A percentile compares a stretch with the other conserved stretches of the same genome.
Conservation (phyloP, 441 rosid genomes). For the Eutrema salsugineum region DNA sequence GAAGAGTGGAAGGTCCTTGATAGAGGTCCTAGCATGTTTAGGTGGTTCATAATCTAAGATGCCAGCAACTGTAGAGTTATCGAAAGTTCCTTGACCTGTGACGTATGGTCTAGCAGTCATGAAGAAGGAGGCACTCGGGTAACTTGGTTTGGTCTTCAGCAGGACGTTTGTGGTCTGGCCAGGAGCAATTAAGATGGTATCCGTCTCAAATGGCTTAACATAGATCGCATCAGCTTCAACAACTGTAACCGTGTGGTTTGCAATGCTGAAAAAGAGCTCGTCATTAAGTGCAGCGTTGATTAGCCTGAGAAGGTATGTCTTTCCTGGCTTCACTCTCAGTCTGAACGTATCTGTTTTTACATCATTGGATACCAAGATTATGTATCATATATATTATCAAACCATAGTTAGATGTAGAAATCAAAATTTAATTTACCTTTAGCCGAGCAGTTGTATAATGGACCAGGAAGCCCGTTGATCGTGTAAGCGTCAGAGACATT, state of each 20-base stretch:
- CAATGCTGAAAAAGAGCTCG: slow-evolving; percentile 78
- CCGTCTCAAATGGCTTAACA: slow-evolving; percentile 60
- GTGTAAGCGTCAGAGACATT: slow-evolving; percentile 63
- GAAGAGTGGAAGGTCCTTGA: slow-evolving; percentile 39
- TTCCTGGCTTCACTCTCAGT: slow-evolving; percentile 66
- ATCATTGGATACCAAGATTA: background rate
- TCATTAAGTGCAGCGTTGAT: slow-evolving; percentile 82
- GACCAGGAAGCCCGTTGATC: slow-evolving; percentile 57
- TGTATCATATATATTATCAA: background rate
- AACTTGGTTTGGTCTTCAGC: slow-evolving; percentile 48
- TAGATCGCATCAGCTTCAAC: slow-evolving; percentile 74
- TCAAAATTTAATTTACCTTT: slow-evolving; percentile 37
- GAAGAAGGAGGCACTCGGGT: slow-evolving; percentile 61
- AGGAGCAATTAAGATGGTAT: slow-evolving; percentile 58
- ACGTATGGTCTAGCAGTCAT: slow-evolving; percentile 66
- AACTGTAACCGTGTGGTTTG: slow-evolving; percentile 58
- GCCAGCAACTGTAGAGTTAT: slow-evolving; percentile 73
- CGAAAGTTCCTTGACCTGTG: slow-evolving; percentile 72
- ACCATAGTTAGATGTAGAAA: background rate
- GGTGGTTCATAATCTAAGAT: slow-evolving; percentile 55
- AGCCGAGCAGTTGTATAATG: slow-evolving; percentile 50
- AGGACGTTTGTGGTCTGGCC: slow-evolving; percentile 79
- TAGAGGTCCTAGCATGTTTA: slow-evolving; percentile 16
- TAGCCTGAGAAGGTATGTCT: slow-evolving; percentile 60
- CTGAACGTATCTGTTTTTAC: slow-evolving; percentile 56